Evolutionary conservation across 2,329 filamentous ascomycete species (phyloP).

Genomic region (Colletotrichum zoysiae): DNA sequence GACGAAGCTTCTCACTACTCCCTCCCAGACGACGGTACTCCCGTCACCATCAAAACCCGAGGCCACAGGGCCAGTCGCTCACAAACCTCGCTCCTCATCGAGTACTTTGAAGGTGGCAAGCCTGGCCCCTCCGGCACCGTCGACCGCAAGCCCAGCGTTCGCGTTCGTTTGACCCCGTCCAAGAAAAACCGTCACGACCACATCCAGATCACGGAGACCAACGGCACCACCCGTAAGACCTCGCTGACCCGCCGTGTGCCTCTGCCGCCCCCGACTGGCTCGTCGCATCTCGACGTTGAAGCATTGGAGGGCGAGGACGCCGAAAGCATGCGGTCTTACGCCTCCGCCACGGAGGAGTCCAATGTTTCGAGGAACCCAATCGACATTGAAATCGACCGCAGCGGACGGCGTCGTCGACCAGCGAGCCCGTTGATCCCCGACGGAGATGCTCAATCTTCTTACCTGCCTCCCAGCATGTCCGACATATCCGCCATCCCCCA

Average conservation of each 20-base stretch:
- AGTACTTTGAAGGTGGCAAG: constrained; percentile 92
- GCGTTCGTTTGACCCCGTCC: constrained; percentile 83
- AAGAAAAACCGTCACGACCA: constrained; percentile 78
- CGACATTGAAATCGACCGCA: constrained; percentile 84
- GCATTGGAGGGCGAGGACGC: constrained; percentile 69
- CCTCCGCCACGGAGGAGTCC: constrained; percentile 83
- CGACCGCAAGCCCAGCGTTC: constrained; percentile 84
- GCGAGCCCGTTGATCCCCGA: constrained; percentile 76
- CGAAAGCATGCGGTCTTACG: constrained; percentile 78
- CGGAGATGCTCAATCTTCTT: constrained; percentile 68
- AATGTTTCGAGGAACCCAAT: constrained; percentile 82
- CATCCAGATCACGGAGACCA: constrained; percentile 88
- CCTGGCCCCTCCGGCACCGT: constrained; percentile 60
- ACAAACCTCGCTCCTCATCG: constrained; percentile 91
- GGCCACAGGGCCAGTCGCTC: constrained; percentile 72
- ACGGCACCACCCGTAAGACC: constrained; percentile 74
- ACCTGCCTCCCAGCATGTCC: constrained; percentile 76
- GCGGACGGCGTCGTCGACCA: constrained; percentile 67
- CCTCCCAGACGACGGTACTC: constrained; percentile 87
- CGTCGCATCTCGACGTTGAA: constrained; percentile 57
- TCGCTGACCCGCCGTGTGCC: constrained; percentile 69
- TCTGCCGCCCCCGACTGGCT: constrained; percentile 56
- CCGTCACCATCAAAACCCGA: constrained; percentile 89
- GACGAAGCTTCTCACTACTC: constrained; percentile 82
- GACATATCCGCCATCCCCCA: constrained; percentile 85